Conservation (phyloP, 148 eudicot species). For the Rhododendron ferrugineum region DNA sequence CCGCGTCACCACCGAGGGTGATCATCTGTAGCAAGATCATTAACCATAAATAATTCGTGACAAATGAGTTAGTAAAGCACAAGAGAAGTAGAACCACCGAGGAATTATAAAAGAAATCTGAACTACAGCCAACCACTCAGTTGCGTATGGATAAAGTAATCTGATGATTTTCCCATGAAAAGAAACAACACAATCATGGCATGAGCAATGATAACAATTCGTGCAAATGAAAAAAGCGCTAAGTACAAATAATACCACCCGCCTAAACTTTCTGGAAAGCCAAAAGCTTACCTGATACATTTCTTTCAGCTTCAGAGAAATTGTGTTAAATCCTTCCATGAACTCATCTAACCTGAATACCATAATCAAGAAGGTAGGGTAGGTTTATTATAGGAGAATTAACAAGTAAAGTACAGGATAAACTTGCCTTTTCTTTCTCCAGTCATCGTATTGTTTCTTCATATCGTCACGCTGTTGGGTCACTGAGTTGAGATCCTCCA, state of each 20-base stretch:
- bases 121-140: neutral
- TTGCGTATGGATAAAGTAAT: no score
- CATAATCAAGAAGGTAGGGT: neutral
- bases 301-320: constrained; percentile 90
- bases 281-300: constrained; percentile 79
- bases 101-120: neutral
- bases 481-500: constrained; percentile 67
- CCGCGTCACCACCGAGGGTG: constrained; percentile 98
- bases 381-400: neutral
- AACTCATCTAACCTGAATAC: constrained; percentile 87
- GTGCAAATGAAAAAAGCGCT: neutral
- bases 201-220: neutral
- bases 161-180: no score
- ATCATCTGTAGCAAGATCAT: constrained; percentile 63
- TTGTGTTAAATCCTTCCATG: constrained; percentile 94
- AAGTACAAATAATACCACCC: neutral
- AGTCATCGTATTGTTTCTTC: constrained; percentile 83
- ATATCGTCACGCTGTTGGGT: constrained; percentile 81
- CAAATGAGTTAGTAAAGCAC: neutral
- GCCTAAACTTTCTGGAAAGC: neutral
- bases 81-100: neutral
- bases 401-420: neutral
- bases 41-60: neutral
- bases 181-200: no score
- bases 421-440: constrained; percentile 82